A percentile compares a stretch with the other conserved stretches of the same genome.
These are phyloP conservation scores for Cornus controversa DNA, from an alignment of 148 eudicot species.

Conservation along the genomic window DNA sequence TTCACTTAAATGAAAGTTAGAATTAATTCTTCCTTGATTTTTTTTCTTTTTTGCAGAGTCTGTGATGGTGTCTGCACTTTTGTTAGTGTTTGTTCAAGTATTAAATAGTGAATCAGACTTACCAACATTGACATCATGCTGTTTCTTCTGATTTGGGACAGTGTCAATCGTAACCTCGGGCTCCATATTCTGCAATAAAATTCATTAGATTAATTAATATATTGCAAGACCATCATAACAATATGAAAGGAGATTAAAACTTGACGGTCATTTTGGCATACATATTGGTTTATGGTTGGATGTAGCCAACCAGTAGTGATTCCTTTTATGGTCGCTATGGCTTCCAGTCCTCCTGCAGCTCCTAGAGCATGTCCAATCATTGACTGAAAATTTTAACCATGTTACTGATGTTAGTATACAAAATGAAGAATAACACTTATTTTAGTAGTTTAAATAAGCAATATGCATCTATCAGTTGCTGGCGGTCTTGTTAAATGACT, in stretches of 20 bases:
- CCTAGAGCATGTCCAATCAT: conserved; percentile 27
- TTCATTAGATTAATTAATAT: background rate
- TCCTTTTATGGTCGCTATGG: conserved; percentile 22
- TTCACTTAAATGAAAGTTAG: background rate
- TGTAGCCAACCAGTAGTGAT: conserved; percentile 24
- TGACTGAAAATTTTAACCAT: conserved; percentile 19
- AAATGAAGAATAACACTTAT: background rate
- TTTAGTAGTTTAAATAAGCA: background rate
- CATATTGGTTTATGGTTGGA: conserved; percentile 25
- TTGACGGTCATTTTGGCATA: background rate
- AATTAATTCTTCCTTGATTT: background rate
- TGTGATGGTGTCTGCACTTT: background rate
- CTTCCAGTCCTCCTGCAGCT: conserved; percentile 22
- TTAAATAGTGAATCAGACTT: conserved; percentile 2
- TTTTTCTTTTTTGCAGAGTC: background rate
- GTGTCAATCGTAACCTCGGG: conserved; percentile 21
- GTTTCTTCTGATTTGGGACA: conserved; percentile 11
- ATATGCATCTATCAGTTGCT: background rate
- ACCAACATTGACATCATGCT: conserved; percentile 22
- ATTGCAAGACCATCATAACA: background rate
- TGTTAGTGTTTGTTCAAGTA: background rate
- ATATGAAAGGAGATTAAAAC: background rate
- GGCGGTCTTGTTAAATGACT: background rate
- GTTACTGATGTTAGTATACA: background rate
- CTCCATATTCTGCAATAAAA: conserved; percentile 15